Evolutionary conservation across 176 grass and related monocot species (phyloP).

Genomic region (Ananas comosus): DNA sequence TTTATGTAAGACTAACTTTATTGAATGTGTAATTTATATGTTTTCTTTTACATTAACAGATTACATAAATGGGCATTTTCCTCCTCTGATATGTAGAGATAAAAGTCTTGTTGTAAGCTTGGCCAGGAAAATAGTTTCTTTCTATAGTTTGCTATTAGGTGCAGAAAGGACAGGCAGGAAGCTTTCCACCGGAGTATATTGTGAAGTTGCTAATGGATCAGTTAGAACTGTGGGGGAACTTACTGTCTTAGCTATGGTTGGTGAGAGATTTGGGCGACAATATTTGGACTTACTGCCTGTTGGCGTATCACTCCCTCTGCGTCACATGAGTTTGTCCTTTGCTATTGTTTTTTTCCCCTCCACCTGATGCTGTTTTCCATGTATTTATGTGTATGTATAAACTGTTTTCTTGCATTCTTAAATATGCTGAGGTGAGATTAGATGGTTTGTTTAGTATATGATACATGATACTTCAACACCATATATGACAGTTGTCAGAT

Average conservation of each 20-base stretch:
- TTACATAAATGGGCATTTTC: not conserved
- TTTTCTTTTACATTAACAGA: not conserved
- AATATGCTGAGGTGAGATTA: too few relatives aligned
- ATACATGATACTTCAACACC: too few relatives aligned
- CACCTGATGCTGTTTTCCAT: not conserved
- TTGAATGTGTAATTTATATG: not conserved
- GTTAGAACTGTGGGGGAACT: conserved; percentile 59
- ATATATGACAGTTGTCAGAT: too few relatives aligned
- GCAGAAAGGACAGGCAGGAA: conserved; percentile 63
- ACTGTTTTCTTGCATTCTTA: not conserved
- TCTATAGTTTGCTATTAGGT: conserved; percentile 84
- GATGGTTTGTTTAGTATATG: too few relatives aligned
- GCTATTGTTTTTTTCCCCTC: conserved; percentile 3
- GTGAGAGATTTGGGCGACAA: conserved; percentile 76
- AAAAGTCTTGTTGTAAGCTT: conserved; percentile 63
- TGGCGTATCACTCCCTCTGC: conserved; percentile 84
- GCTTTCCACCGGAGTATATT: conserved; percentile 81
- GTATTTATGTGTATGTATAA: not conserved
- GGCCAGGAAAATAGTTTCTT: conserved; percentile 80
- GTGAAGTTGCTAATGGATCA: conserved; percentile 86
- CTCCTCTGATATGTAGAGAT: conserved; percentile 50
- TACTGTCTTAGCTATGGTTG: conserved; percentile 84
- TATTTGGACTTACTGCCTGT: conserved; percentile 79
- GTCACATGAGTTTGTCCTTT: conserved; percentile 51
- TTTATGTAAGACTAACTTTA: conserved; percentile 66